Evolutionary conservation across 148 eudicot genomes (phyloP).

Genomic region (Rhododendron ferrugineum): DNA sequence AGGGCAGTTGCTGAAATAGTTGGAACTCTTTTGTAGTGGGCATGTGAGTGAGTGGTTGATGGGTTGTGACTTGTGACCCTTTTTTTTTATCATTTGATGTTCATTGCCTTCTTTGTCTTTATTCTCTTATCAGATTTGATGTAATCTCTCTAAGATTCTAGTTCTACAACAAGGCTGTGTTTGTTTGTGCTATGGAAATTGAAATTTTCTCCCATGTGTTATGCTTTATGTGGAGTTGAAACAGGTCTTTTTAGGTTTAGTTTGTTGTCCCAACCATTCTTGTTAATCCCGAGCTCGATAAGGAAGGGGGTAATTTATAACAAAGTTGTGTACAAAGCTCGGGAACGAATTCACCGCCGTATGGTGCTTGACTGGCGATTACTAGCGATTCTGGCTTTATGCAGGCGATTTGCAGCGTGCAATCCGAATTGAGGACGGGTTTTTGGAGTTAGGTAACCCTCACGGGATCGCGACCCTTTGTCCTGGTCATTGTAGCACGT

Average conservation of each 20-base stretch:
- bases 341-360: no score
- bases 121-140: neutral
- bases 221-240: neutral
- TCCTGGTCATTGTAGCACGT: no score
- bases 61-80: neutral
- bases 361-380: no score
- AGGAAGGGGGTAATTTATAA: no score
- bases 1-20: neutral
- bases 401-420: no score
- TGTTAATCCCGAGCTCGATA: no score
- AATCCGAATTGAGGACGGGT: no score
- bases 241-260: neutral
- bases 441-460: no score
- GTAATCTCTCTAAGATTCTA: neutral
- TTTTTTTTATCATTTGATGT: slow-evolving; percentile 1
- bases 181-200: neutral
- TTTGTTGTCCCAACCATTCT: neutral
- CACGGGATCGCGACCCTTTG: no score
- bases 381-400: no score
- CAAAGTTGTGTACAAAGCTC: no score
- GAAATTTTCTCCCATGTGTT: neutral
- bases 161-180: neutral
- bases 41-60: slow-evolving; percentile 9
- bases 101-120: slow-evolving; percentile 2
- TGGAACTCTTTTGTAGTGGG: neutral